Percentiles rank a stretch among this genome's conserved stretches.
These are phyloP conservation scores for Globisporangium nodosum DNA, from an alignment of 352 stramenopile species.

Conservation along the genomic window DNA sequence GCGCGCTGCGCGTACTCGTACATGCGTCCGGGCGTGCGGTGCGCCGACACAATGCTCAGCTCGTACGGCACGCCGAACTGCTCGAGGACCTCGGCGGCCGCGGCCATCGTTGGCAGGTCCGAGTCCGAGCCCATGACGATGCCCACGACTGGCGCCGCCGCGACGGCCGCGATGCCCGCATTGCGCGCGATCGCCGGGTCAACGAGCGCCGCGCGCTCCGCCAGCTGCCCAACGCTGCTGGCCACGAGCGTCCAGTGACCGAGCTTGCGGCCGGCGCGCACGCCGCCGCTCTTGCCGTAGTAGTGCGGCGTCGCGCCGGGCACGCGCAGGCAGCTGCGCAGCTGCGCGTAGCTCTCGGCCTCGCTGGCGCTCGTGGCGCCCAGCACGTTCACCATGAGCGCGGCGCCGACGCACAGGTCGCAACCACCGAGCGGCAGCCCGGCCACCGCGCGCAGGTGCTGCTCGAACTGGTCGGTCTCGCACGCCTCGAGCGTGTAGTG, in stretches of 20 bases:
- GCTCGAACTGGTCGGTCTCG: slow-evolving; percentile 97
- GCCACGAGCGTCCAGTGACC: slow-evolving; percentile 96
- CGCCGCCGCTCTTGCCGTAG: slow-evolving; percentile 92
- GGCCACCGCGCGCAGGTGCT: slow-evolving; percentile 94
- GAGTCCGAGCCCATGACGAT: slow-evolving; percentile 94
- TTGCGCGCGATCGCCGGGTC: slow-evolving; percentile 35
- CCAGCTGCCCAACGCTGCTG: slow-evolving; percentile 77
- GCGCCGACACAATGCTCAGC: slow-evolving; percentile 97
- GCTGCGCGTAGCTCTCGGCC: slow-evolving; percentile 75
- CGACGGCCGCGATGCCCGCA: slow-evolving; percentile 25
- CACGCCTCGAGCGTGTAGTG: slow-evolving; percentile 99
- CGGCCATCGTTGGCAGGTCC: slow-evolving; percentile 96
- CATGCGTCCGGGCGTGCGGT: slow-evolving; percentile 96
- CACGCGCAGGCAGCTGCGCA: slow-evolving; percentile 59
- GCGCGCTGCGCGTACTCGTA: slow-evolving; percentile 93
- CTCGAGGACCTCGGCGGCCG: slow-evolving; percentile 93
- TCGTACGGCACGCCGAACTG: slow-evolving; percentile 96
- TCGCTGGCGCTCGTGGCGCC: slow-evolving; percentile 54
- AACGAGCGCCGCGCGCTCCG: slow-evolving; percentile 53
- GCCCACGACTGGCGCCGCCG: slow-evolving; percentile 46
- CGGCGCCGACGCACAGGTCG: slow-evolving; percentile 84
- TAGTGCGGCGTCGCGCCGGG: slow-evolving; percentile 92
- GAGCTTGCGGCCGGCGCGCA: slow-evolving; percentile 93
- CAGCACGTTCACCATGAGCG: slow-evolving; percentile 92
- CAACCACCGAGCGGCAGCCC: slow-evolving; percentile 93